Evolutionary conservation across 2,329 filamentous ascomycete species (phyloP).

Genomic region (Metarhizium album): DNA sequence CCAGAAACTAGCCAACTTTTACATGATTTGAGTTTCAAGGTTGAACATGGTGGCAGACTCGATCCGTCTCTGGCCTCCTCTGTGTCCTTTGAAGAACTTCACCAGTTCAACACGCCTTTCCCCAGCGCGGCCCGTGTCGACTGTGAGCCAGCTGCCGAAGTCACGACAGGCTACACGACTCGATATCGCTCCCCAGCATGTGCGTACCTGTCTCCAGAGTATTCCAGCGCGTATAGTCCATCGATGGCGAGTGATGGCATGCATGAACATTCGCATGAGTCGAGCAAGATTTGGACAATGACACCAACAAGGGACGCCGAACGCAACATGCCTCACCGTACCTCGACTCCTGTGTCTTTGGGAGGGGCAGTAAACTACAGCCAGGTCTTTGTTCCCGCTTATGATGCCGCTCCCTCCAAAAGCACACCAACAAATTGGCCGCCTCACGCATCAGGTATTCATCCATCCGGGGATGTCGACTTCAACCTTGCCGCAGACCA

Average conservation of each 20-base stretch:
- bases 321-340: background rate
- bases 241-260: slow-evolving; percentile 5
- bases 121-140: background rate
- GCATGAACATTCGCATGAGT: background rate
- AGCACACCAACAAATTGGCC: background rate
- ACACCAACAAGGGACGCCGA: slow-evolving; percentile 1
- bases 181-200: background rate
- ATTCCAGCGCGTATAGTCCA: slow-evolving; percentile 3
- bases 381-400: background rate
- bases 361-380: background rate
- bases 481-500: background rate
- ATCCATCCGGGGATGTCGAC: background rate
- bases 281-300: background rate
- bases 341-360: background rate
- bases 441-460: background rate
- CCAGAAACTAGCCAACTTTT: background rate
- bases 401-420: background rate
- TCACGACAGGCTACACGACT: background rate
- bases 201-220: slow-evolving; percentile 3
- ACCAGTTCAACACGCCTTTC: background rate
- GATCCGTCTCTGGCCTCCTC: background rate
- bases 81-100: background rate
- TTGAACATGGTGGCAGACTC: background rate
- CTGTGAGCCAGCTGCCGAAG: background rate
- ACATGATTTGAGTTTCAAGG: background rate